A percentile compares a stretch with the other conserved stretches of the same genome.
These are phyloP conservation scores for Cylindrotheca closterium DNA, from an alignment of 108 stramenopile species.

Conservation along the genomic window DNA sequence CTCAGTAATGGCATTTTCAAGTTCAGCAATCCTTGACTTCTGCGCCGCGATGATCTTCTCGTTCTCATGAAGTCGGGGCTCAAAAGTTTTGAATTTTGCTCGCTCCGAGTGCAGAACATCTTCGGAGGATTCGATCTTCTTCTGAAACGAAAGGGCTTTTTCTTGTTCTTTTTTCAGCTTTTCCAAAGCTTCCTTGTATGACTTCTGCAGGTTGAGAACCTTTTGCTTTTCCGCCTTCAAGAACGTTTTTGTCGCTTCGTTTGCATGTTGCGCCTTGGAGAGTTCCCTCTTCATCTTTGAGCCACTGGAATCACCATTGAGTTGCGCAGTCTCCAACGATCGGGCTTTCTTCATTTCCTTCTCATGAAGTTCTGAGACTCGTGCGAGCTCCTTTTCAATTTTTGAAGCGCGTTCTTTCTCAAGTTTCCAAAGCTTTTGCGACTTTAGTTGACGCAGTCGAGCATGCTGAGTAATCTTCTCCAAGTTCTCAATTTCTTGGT, in stretches of 20 bases:
- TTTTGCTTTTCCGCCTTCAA: background rate
- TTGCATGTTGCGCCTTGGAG: background rate
- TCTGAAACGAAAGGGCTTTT: background rate
- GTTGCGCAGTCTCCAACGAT: background rate
- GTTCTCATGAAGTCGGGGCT: background rate
- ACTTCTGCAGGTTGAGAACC: background rate
- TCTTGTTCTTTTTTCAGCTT: background rate
- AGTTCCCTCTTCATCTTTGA: background rate
- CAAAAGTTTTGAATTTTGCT: background rate
- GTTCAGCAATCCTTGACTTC: background rate
- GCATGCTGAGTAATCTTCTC: background rate
- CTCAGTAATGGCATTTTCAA: background rate
- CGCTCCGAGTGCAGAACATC: background rate
- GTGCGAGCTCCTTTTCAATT: background rate
- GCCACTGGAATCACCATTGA: background rate
- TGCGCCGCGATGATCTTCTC: background rate
- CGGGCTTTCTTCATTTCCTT: background rate
- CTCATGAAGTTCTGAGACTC: background rate
- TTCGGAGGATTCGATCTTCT: background rate
- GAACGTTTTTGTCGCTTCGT: background rate
- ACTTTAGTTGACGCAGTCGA: background rate
- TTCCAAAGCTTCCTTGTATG: background rate
- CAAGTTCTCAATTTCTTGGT: background rate
- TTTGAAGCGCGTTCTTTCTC: background rate
- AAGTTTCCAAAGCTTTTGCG: background rate